phyloP scores from a whole-genome alignment of 169 alveolate species.

The Plasmodium falciparum region DNA sequence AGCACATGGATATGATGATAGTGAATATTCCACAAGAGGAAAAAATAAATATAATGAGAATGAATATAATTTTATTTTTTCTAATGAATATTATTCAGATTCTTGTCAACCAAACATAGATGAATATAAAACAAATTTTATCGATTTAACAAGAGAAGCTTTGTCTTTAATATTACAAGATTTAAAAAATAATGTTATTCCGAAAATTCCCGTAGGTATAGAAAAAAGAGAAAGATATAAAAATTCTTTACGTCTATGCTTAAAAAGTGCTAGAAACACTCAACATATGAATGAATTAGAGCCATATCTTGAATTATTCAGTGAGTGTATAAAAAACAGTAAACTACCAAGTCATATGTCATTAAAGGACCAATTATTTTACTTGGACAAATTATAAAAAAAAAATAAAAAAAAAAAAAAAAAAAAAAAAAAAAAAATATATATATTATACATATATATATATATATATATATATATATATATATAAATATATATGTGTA shows the following conservation, averaged over 20 bases:
- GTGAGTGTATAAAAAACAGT: constrained; percentile 64
- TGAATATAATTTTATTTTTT: constrained; percentile 30
- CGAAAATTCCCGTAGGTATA: constrained; percentile 68
- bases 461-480: too few relatives aligned
- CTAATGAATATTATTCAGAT: constrained; percentile 60
- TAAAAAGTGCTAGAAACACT: constrained; percentile 57
- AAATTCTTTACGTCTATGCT: constrained; percentile 59
- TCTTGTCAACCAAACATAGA: constrained; percentile 21
- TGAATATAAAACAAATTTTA: constrained; percentile 54
- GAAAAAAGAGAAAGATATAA: constrained; percentile 69
- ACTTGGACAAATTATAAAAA: constrained; percentile 42
- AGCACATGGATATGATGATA: constrained; percentile 22
- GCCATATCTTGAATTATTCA: constrained; percentile 66
- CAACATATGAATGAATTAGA: constrained; percentile 62
- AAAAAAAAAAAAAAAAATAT: background rate
- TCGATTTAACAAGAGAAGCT: constrained; percentile 69
- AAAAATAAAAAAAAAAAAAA: background rate
- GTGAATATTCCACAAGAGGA: constrained; percentile 5
- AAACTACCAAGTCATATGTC: constrained; percentile 61
- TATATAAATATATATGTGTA: too few relatives aligned
- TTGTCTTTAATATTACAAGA: constrained; percentile 57
- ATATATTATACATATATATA: too few relatives aligned
- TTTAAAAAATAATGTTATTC: constrained; percentile 59
- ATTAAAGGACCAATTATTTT: constrained; percentile 54
- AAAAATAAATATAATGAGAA: constrained; percentile 22